A percentile compares a stretch with the other conserved stretches of the same genome.
Conservation (phyloP, 306 rosid genomes). For the Astragalus glycyphyllos region DNA sequence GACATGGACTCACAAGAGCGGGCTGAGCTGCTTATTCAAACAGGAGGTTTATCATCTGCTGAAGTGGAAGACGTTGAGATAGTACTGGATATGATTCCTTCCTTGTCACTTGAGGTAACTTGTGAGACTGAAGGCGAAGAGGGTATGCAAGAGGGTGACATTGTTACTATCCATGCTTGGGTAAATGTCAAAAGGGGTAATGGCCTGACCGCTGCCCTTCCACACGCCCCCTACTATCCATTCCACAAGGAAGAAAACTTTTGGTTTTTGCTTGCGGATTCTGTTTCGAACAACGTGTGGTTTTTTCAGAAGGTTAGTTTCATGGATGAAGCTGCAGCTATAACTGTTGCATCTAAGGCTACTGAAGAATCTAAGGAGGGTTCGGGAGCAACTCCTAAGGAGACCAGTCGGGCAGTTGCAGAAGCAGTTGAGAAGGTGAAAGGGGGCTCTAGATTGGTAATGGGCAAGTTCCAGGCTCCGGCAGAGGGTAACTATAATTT, state of each 20-base stretch:
- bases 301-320: slow-evolving; percentile 92
- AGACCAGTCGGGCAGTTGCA: slow-evolving; percentile 71
- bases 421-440: slow-evolving; percentile 89
- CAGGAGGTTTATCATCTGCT: slow-evolving; percentile 71
- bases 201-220: slow-evolving; percentile 85
- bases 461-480: slow-evolving; percentile 94
- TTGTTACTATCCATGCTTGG: slow-evolving; percentile 89
- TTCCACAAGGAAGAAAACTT: slow-evolving; percentile 89
- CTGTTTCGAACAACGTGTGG: slow-evolving; percentile 82
- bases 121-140: slow-evolving; percentile 99
- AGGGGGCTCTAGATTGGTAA: slow-evolving; percentile 76
- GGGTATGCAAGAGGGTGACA: slow-evolving; percentile 93
- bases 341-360: slow-evolving; percentile 87
- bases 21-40: slow-evolving; percentile 79
- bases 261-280: slow-evolving; percentile 90
- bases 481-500: slow-evolving; percentile 84
- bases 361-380: slow-evolving; percentile 94
- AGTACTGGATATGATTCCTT: slow-evolving; percentile 87
- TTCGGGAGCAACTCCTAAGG: slow-evolving; percentile 75
- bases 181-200: slow-evolving; percentile 72
- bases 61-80: slow-evolving; percentile 85
- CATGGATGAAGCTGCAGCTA: slow-evolving; percentile 90
- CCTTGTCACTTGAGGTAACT: slow-evolving; percentile 66
- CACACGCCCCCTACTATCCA: slow-evolving; percentile 90
- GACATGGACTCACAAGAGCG: slow-evolving; percentile 82